A percentile compares a stretch with the other conserved stretches of the same genome.
Conservation (phyloP, 1,139 yeast species). For the Ogataea hybrid region DNA sequence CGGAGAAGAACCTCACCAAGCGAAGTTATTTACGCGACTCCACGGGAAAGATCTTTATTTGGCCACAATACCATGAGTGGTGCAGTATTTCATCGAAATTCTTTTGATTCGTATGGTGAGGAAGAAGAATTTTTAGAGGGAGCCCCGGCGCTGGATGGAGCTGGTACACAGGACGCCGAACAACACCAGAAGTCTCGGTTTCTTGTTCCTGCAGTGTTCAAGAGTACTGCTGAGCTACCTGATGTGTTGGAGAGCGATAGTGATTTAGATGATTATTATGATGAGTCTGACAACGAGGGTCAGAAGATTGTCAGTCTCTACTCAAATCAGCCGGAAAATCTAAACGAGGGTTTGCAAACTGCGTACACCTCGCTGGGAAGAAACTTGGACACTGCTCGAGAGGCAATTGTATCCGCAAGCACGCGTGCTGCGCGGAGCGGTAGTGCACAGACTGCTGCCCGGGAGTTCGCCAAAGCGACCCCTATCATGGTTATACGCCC, state of each 20-base stretch:
- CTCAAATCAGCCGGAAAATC: constrained; percentile 76
- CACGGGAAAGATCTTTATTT: constrained; percentile 11
- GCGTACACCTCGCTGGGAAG: constrained; percentile 74
- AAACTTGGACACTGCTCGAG: constrained; percentile 64
- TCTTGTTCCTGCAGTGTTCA: constrained; percentile 8
- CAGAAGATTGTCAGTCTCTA: constrained; percentile 67
- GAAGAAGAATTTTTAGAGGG: constrained; percentile 30
- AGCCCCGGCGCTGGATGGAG: constrained; percentile 15
- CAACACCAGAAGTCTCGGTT: constrained; percentile 9
- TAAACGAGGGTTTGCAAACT: constrained; percentile 66
- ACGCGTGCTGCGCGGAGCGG: constrained; percentile 60
- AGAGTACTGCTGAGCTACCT: constrained; percentile 5
- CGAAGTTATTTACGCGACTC: constrained; percentile 11
- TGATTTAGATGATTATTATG: constrained; percentile 32
- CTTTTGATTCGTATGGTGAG: constrained; percentile 28
- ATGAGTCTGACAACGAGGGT: constrained; percentile 29
- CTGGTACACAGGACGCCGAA: neutral
- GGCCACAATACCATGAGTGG: constrained; percentile 17
- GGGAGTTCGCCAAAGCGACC: constrained; percentile 69
- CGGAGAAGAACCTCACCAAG: constrained; percentile 12
- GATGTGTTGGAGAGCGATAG: constrained; percentile 28
- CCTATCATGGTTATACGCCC: constrained; percentile 84
- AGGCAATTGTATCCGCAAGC: constrained; percentile 59
- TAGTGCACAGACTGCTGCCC: constrained; percentile 64
- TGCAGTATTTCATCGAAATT: constrained; percentile 17